Base-by-base conservation (phyloP, 768 basidiomycete species). In the Phlegmacium glaucopus region DNA sequence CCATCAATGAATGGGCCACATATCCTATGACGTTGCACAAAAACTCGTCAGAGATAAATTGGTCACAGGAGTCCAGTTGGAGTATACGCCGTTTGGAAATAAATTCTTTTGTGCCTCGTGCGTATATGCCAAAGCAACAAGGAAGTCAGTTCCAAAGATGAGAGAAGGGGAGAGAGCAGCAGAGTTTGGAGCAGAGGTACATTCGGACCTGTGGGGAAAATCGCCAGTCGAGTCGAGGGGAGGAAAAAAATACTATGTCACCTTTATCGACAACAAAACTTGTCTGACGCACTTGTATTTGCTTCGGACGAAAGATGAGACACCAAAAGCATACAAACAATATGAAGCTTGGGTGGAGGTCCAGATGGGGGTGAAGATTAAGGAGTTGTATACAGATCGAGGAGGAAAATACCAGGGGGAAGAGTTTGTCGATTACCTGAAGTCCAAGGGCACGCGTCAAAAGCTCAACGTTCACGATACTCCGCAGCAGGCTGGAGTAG, bases 171-270 rank as follows among this genome's bases (percentile, higher is more conserved):
- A 66, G 4, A 54, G 55, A 3, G 61, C 67, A 0, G 53, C 43
- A 1, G 53, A 49, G 1, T 63, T 75, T 49, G 66, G 72, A 10
- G 65, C 66, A 1, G 60, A 68, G 17, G 46, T 77, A 9, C 66
- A 74, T 49, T 54, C 61, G 1, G 70, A 79, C 49, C 32, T 78
- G 0, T 79, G 77, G 74, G 76, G 75, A 11, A 76, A 72, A 4
- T 63, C 72, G 0, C 63, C 58, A 0, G 54, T 68, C 0, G 36
- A 45, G 10, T 67, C 47, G 0, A 46, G 59, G 1, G 57, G 61
- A 0, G 62, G 66, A 22, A 44, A 57, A 4, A 25, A 38, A 1
- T 75, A 76, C 41, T 71, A 67, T 41, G 48, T 69, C n/a, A 65
- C 61, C 0, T 75, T 68, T 47, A 71, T 57, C 0, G 71, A 76